Evolutionary conservation across 345 rosid species (phyloP), one percentile per base, ranked within the genome.

Genomic region (Arabis alpina): DNA sequence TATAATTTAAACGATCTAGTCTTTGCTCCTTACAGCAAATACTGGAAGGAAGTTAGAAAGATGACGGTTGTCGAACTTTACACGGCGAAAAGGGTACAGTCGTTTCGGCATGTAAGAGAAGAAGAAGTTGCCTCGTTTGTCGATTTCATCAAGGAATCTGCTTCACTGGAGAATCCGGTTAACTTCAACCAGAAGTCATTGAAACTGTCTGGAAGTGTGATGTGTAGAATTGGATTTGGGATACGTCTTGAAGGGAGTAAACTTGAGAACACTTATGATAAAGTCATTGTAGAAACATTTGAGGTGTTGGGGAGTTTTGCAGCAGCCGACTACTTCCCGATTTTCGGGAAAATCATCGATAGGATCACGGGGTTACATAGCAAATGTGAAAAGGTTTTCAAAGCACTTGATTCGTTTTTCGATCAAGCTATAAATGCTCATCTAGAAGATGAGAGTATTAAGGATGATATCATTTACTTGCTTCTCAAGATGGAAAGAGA

Each of bases 401-500:
- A 19, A 6, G 71, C 69, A 24, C 7, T 83, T 6, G 88, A 88
- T 67, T 3, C 52, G 2, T 78, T 83, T 66, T 81, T 76, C 10
- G 57, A 80, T 13, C 59, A 81, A 27, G 54, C 68, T 12, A 75
- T 88, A 9, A 64, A 82, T 23, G 79, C 65, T 23, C 91, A 86
- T 44, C 58, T 79, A 14, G 79, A 82, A 28, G 27, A 61, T 44
- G 57, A 59, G 25, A 77, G 70, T 14, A 44, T 32, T 2, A 66
- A 72, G 1, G 72, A 80, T 30, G 89, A 84, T 78, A 62, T 86
- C 58, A 75, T 86, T 12, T 84, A 72, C 13, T 80, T 84, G 54
- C 72, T 84, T 52, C 73, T 82, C 14, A 54, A 63, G 37, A 71
- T 81, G 34, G 76, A 73, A 28, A 66, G 54, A 36, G 86, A 79